Evolutionary conservation across 225 moss, liverwort and hornwort genomes (phyloP), one percentile per base, ranked within the genome.

Genomic region (Antitrichia curtipendula): DNA sequence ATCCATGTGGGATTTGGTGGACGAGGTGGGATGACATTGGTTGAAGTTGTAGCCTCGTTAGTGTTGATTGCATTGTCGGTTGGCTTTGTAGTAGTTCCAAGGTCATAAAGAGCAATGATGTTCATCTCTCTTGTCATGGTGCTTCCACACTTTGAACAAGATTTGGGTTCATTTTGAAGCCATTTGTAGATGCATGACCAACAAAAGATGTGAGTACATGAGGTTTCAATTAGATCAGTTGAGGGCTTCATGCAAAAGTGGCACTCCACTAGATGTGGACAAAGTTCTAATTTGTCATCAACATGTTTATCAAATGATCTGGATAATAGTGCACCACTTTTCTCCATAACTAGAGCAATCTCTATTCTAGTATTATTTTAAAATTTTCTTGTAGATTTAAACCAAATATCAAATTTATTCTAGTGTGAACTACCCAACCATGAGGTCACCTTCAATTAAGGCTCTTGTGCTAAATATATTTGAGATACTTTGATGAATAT

Each of bases 41-140:
- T 74, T 20, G 50, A 32, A 49, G 50, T 50, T 0, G 5, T 2
- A 8, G 3, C 32, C 20, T 74, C 1, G 0, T 76, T 23, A 36
- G 8, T 3, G 2, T 25, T 82, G 7, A 25, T 9, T 28, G 9
- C 21, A 12, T 16, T 34, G 2, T 52, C 24, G 8, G 22, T 27
- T n/a, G 36, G 5, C 5, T 12, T 49, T 52, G 20, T n/a, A 36
- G 2, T 31, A 34, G 36, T 23, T 64, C 9, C 13, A 43, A 31
- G 0, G 9, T 24, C 49, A 25, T 64, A 50, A n/a, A 65, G 64
- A 31, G 31, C 12, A 73, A 73, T 4, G 19, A 73, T 4, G 11
- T 7, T 73, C 20, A 16, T 29, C 47, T 73, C 47, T 47, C 3
- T 47, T 18, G 31, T 7, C 7, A 82, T 28, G 52, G 20, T 12